Percentiles rank a stretch among this genome's conserved stretches.
Conservation (phyloP, 2,329 filamentous ascomycete genomes). For the Cladophialophora bantiana region DNA sequence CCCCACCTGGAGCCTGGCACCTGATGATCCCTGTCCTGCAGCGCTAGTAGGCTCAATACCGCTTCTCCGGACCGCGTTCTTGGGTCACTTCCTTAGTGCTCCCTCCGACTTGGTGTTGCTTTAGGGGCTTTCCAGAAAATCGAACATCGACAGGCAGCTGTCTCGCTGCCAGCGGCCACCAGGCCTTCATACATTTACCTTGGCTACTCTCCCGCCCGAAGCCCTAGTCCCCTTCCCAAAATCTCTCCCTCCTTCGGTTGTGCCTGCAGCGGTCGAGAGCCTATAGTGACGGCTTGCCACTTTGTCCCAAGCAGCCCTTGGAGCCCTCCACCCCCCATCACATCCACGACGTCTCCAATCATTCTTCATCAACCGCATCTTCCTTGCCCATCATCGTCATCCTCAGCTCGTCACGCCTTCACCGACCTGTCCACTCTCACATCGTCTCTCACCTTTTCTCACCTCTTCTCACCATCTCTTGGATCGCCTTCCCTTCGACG, state of each 20-base stretch:
- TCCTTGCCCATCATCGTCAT: conserved; percentile 39
- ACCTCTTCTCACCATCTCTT: conserved; percentile 22
- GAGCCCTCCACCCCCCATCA: conserved; percentile 32
- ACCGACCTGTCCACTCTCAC: conserved; percentile 43
- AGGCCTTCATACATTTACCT: conserved; percentile 14
- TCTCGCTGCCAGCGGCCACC: neutral
- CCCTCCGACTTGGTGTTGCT: neutral
- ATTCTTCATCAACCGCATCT: conserved; percentile 40
- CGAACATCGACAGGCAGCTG: conserved; percentile 4
- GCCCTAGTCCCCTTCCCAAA: conserved; percentile 32
- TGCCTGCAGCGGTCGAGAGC: conserved; percentile 34
- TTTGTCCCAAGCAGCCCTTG: conserved; percentile 31
- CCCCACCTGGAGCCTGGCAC: conserved; percentile 31
- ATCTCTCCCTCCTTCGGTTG: conserved; percentile 27
- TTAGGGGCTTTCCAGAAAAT: conserved; percentile 35
- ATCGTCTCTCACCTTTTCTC: conserved; percentile 35
- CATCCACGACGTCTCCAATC: conserved; percentile 35
- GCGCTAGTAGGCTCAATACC: conserved; percentile 26
- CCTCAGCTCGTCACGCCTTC: conserved; percentile 42
- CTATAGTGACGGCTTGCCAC: conserved; percentile 28
- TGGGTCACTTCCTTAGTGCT: conserved; percentile 18
- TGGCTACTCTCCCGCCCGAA: conserved; percentile 32
- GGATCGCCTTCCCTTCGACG: conserved; percentile 25
- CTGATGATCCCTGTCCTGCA: conserved; percentile 33
- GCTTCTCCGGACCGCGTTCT: conserved; percentile 32